A percentile compares a stretch with the other conserved stretches of the same genome.
These are phyloP conservation scores for Dichotomocladium elegans DNA, from an alignment of 371 early-diverging fungal species.

Conservation along the genomic window DNA sequence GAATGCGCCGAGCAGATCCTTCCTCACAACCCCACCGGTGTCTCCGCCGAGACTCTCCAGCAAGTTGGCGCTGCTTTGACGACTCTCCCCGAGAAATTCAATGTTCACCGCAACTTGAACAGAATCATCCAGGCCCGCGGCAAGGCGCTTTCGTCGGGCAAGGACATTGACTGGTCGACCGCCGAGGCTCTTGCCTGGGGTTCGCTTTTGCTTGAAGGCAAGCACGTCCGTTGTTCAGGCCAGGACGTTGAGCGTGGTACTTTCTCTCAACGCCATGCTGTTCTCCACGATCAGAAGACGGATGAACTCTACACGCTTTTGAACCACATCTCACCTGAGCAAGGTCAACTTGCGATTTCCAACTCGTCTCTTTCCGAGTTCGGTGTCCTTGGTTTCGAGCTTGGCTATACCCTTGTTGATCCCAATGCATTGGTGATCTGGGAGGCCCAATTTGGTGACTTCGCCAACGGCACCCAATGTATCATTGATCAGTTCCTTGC, in stretches of 20 bases:
- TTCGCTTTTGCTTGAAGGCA: slow-evolving; percentile 82
- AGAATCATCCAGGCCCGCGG: slow-evolving; percentile 82
- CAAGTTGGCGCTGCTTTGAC: slow-evolving; percentile 81
- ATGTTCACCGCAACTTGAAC: slow-evolving; percentile 81
- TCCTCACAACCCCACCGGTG: slow-evolving; percentile 78
- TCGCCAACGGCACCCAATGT: slow-evolving; percentile 94
- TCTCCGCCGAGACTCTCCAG: slow-evolving; percentile 65
- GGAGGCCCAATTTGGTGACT: slow-evolving; percentile 99
- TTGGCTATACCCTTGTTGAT: slow-evolving; percentile 93
- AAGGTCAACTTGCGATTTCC: slow-evolving; percentile 85
- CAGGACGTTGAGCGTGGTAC: slow-evolving; percentile 99
- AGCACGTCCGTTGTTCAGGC: slow-evolving; percentile 89
- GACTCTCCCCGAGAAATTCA: slow-evolving; percentile 82
- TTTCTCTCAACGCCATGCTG: slow-evolving; percentile 96
- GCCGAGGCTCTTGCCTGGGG: slow-evolving; percentile 96
- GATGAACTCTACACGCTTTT: slow-evolving; percentile 72
- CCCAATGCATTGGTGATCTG: slow-evolving; percentile 92
- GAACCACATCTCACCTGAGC: slow-evolving; percentile 78
- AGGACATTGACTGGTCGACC: slow-evolving; percentile 94
- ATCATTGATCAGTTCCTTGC: slow-evolving; percentile 97
- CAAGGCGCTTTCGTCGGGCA: slow-evolving; percentile 72
- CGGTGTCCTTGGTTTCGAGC: slow-evolving; percentile 94
- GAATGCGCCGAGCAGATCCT: slow-evolving; percentile 71
- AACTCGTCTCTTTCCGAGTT: slow-evolving; percentile 97
- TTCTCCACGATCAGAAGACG: slow-evolving; percentile 89